Base-by-base conservation (phyloP, 2,329 filamentous ascomycete genomes). In the Elsinoe fawcettii region DNA sequence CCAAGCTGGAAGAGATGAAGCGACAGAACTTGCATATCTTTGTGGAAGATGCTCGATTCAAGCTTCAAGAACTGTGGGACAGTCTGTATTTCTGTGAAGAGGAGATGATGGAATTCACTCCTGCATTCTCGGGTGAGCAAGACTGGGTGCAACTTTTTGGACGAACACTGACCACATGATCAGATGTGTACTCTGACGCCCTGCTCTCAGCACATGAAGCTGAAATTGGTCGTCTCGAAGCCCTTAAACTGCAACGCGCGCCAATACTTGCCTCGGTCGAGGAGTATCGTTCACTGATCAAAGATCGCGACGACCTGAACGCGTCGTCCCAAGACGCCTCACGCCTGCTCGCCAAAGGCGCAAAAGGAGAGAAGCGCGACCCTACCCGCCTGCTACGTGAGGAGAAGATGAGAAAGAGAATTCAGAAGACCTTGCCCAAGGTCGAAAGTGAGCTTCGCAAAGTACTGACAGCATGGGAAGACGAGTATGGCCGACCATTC, bases 381-480 rank as follows among this genome's bases (percentile, higher is more conserved):
- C 93, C 93, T 2, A 92, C 90, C 53, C 93, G 96, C 73, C 79
- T 99, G 14, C 78, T 99, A 55, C 82, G 93, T 27, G 93, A 99
- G 69, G 93, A 99, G 75, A 99, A 97, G 80, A 95, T 96, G 89
- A 85, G 93, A 60, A 99, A 99, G 81, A 82, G 91, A 58, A 96
- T 99, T 61, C 82, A 91, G 23, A 99, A 97, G 72, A 93, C 99
- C 68, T 77, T 99, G 27, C 93, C 93, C 57, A 97, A 95, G 75
- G 80, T 99, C 43, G 85, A 92, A 58, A 80, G 80, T 0, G 90
- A 97, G n/a, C 75, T 99, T 59, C 82, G 82, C 62, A 92, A 85
- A 69, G 79, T 81, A n/a, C 79, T 99, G 25, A 88, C 92, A 68
- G 75, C 80, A 46, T 99, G 90, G 85, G 93, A 99, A 69, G 87